Evolutionary conservation across 2,329 filamentous ascomycete genomes (phyloP).

Genomic region (Hysterium pulicare): DNA sequence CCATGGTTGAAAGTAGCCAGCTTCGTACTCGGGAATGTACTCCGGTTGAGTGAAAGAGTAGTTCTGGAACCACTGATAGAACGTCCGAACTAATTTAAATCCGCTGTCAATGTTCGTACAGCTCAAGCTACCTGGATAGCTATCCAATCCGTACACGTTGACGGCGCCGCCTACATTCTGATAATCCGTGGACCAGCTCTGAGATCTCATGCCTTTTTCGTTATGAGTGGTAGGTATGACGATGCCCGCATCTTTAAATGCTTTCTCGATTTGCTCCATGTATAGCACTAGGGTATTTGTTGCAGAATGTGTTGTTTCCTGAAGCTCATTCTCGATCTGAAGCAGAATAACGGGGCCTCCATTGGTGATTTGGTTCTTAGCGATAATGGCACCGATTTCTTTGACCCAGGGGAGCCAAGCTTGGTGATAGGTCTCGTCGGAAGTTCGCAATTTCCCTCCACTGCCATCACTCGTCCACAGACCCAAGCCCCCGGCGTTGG

Average conservation of each 20-base stretch:
- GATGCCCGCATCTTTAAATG: constrained; percentile 47
- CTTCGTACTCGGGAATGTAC: constrained; percentile 54
- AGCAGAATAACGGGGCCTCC: constrained; percentile 51
- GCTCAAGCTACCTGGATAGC: constrained; percentile 47
- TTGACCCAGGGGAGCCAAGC: constrained; percentile 49
- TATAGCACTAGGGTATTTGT: constrained; percentile 49
- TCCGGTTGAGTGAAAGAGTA: constrained; percentile 54
- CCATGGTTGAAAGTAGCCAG: constrained; percentile 55
- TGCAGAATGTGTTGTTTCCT: constrained; percentile 42
- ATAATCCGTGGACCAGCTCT: constrained; percentile 56
- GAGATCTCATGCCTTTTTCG: constrained; percentile 48
- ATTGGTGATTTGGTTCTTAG: constrained; percentile 49
- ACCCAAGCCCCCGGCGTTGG: constrained; percentile 46
- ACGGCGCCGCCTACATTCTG: constrained; percentile 55
- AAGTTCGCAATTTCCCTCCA: constrained; percentile 43
- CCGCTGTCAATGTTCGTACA: constrained; percentile 50
- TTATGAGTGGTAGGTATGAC: constrained; percentile 51
- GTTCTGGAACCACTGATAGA: constrained; percentile 57
- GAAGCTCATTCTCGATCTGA: constrained; percentile 55
- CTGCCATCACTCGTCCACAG: constrained; percentile 49
- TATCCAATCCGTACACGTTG: constrained; percentile 49
- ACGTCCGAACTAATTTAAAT: constrained; percentile 51
- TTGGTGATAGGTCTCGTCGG: constrained; percentile 43
- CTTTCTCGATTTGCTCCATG: constrained; percentile 51
- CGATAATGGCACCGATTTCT: constrained; percentile 47